Evolutionary conservation across 2,329 filamentous ascomycete genomes (phyloP), one percentile per base, ranked within the genome.

Genomic region (Fusarium floridanum): DNA sequence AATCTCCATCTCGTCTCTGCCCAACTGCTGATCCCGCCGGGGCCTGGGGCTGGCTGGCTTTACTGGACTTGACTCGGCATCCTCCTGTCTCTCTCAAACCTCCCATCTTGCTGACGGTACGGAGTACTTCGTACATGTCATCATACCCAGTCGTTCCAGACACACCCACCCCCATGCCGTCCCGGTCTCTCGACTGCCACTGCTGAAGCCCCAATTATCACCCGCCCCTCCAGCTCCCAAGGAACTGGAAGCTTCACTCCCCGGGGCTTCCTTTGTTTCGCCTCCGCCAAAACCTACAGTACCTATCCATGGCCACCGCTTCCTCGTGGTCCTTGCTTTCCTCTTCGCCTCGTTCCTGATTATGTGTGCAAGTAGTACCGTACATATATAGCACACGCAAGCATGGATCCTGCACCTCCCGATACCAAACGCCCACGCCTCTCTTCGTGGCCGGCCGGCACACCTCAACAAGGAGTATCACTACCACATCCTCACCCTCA

Each of bases 381-480:
- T 79, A 82, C 80, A 81, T 81, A 80, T 79, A 79, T 80, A 82
- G 78, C 80, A 78, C 73, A 76, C 86, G 12, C 48, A 85, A 88
- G 83, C 86, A 91, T 91, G 90, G 89, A 91, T 84, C 84, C 84
- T 85, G 87, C 85, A 83, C 86, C 82, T 83, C 88, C 88, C 80
- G 88, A 91, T 79, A 84, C 82, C 80, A 91, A 91, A 85, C 88
- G 89, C 80, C 87, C 87, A 81, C 89, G 89, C 84, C 84, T 91
- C 76, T 75, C 82, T 60, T 81, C 85, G 81, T 87, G 86, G 86
- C 84, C 87, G 81, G 85, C 82, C 71, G 85, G 85, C 80, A 83
- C 84, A 81, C 82, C 83, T 76, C 85, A 84, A 81, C 85, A 84
- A 83, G 83, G 85, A 83, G 82, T 85, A 78, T 85, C 86, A 75